Evolutionary conservation across 2,329 filamentous ascomycete genomes (phyloP), one percentile per base, ranked within the genome.

Genomic region (Neofusicoccum kwambonambiense): DNA sequence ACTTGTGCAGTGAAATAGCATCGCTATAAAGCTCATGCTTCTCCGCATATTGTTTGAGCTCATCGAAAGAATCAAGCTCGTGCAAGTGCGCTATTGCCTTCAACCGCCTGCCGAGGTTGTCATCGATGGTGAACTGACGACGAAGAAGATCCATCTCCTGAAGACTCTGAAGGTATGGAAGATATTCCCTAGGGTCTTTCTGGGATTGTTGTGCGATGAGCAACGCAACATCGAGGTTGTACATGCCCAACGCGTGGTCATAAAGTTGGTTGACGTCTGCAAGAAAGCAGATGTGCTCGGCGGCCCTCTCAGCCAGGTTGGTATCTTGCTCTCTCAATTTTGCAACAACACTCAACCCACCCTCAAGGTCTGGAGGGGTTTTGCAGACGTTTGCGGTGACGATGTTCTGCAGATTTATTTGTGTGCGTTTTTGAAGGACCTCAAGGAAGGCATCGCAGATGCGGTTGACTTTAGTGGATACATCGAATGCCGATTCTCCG

Each of bases 271-370:
- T 96, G 51, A 96, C 90, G 76, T 99, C 95, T 0, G 93, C 92
- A 47, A 99, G 84, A 82, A 99, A 99, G 82, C 93, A 98, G 66
- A 99, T 97, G 73, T 99, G 95, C 74, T 97, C 93, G 22, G 97
- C 90, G 0, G 94, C 94, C 75, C 89, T 90, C 70, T 98, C 94
- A 0, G 92, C 92, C 69, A 93, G 83, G 47, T 87, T 49, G 27
- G 47, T 82, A 57, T 90, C 86, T 69, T 89, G 85, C 64, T 85
- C 83, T 70, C 84, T 81, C 41, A 99, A 80, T 62, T 88, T 85
- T 3, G 92, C 89, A 39, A 98, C 91, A 37, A 98, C 87, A 2
- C 80, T 80, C 58, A 99, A 82, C 2, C 93, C 95, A 67, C 94
- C 89, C 65, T 96, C 91, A 0, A 98, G 85, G 58, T 96, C 94